These are phyloP conservation scores for Wickerhamiella sergipiensis DNA, from an alignment of 805 yeast genomes.

Conservation along the genomic window DNA sequence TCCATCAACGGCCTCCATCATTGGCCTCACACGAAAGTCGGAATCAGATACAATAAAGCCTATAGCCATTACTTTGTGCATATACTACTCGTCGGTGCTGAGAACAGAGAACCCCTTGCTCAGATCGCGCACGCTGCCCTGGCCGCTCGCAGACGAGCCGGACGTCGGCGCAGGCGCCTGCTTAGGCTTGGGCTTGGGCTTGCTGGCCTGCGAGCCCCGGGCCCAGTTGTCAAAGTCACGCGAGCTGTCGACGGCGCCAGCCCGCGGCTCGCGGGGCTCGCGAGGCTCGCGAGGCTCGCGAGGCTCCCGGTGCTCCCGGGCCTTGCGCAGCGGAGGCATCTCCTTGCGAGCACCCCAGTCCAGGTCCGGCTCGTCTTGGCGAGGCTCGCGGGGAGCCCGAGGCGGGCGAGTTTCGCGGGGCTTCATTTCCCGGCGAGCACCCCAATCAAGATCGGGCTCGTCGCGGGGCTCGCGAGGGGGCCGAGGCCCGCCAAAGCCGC, in stretches of 20 bases:
- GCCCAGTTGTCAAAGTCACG: conserved; percentile 25
- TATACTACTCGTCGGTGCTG: conserved; percentile 13
- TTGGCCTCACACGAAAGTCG: too few relatives aligned
- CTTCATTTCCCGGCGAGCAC: conserved; percentile 10
- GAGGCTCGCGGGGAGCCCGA: conserved; percentile 14
- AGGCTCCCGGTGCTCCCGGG: conserved; percentile 15
- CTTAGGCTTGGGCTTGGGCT: background rate
- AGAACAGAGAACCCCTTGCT: conserved; percentile 18
- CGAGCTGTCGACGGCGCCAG: background rate
- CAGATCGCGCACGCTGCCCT: conserved; percentile 5
- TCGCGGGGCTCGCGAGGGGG: conserved; percentile 19
- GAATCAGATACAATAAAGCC: background rate
- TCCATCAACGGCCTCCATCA: too few relatives aligned
- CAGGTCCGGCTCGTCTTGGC: conserved; percentile 31
- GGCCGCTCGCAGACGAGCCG: conserved; percentile 19
- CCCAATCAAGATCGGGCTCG: conserved; percentile 37
- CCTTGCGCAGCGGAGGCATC: conserved; percentile 6
- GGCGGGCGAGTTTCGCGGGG: conserved; percentile 1
- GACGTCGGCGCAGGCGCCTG: conserved; percentile 4
- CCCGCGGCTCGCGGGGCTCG: background rate
- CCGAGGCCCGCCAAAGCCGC: conserved; percentile 15
- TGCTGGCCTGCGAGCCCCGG: conserved; percentile 9
- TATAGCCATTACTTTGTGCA: background rate
- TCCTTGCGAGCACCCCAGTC: conserved; percentile 27
- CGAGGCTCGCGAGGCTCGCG: conserved; percentile 21